Base-by-base conservation (phyloP, 345 rosid species). In the Theobroma cacao region DNA sequence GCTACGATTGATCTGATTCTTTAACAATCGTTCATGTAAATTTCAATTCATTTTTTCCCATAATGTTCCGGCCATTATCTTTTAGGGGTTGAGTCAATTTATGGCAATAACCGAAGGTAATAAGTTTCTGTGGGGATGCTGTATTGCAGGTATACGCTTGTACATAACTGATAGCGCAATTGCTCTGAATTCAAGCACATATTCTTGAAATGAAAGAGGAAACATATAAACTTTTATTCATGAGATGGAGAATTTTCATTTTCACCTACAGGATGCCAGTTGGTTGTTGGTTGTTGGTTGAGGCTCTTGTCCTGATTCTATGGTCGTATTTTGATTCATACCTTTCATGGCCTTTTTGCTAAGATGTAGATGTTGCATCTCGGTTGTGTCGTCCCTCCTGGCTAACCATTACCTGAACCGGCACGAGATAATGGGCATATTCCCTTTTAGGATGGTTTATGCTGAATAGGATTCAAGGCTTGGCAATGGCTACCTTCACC, bases 11-110 rank as follows among this genome's bases (percentile, higher is more conserved):
- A 60, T 83, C 77, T 75, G 78, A 76, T 88, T 84, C 85, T 82
- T 84, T 14, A 45, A 61, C 48, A 74, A 75, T 74, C 74, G 74
- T 78, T 59, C 70, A 31, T 85, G 88, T 88, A 88, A 78, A 87
- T 79, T 76, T 84, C 79, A 30, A 33, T 70, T 80, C 74, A 69
- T 76, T 64, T 75, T 82, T 79, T 41, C 17, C 48, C 47, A 22
- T 62, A 73, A 17, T 65, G 75, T 61, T 63, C 62, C 47, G 43
- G 82, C 82, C 15, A 8, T 79, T 78, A 48, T 76, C 43, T 58
- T 72, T 14, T 78, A 78, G 87, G 80, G 74, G 78, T 65, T 30
- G 80, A 83, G 83, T 65, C 75, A 34, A 77, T 65, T 76, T 74
- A 66, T 78, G 75, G 77, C 65, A 65, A 80, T 77, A 52, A 60